Evolutionary conservation across 78 protist genomes (phyloP).

Genomic region (Parvularia atlantis): DNA sequence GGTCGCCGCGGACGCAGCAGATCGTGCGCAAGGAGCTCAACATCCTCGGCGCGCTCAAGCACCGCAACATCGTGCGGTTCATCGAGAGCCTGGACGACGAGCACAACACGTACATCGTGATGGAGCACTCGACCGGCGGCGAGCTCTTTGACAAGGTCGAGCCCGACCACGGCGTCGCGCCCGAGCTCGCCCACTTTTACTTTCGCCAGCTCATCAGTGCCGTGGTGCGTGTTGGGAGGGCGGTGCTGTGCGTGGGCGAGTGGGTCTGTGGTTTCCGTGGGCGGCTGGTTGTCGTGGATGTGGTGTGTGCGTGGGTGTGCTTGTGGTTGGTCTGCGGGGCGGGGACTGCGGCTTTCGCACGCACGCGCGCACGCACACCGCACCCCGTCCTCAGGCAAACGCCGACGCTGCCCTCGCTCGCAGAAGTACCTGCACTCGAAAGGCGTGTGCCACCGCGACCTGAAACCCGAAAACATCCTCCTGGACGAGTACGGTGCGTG

Average conservation of each 20-base stretch:
- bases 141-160: not conserved
- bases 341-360: not conserved
- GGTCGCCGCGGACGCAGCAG: too few species aligned
- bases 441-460: slow-evolving; percentile 4
- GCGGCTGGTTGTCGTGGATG: too few species aligned
- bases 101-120: not conserved
- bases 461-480: slow-evolving; percentile 8
- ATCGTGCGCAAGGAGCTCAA: not conserved
- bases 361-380: not conserved
- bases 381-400: not conserved
- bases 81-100: not conserved
- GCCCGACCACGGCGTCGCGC: not conserved
- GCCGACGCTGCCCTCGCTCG: not conserved
- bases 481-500: not conserved
- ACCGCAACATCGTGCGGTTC: not conserved
- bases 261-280: too few species aligned
- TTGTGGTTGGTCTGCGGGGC: not conserved
- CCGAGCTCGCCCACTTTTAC: not conserved
- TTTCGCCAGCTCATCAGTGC: not conserved
- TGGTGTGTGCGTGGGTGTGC: too few species aligned
- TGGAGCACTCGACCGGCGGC: not conserved
- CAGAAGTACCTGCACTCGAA: not conserved
- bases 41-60: not conserved
- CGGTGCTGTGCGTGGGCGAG: too few species aligned
- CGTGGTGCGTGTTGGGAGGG: not conserved